A percentile compares a stretch with the other conserved stretches of the same genome.
These are phyloP conservation scores for Erodium moschatum DNA, from an alignment of 441 rosid genomes.

Conservation along the genomic window DNA sequence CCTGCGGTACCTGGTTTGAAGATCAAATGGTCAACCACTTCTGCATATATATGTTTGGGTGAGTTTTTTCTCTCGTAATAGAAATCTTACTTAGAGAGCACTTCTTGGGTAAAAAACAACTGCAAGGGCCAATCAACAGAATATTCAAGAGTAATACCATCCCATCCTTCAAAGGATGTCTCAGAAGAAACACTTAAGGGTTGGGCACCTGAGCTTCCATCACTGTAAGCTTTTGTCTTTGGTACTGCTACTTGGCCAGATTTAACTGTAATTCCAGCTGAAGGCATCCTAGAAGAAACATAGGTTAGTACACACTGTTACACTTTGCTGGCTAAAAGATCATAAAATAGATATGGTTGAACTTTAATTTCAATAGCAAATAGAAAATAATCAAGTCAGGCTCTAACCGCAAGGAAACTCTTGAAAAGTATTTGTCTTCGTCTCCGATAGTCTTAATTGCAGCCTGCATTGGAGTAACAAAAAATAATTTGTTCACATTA, in stretches of 20 bases:
- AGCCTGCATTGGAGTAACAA: slow-evolving; percentile 51
- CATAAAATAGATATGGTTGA: slow-evolving; percentile 18
- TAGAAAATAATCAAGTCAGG: slow-evolving; percentile 13
- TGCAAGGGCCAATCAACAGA: slow-evolving; percentile 94
- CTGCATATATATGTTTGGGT: slow-evolving; percentile 12
- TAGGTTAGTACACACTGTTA: not conserved
- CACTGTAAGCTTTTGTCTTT: not conserved
- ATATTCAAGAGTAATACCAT: slow-evolving; percentile 85
- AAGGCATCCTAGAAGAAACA: slow-evolving; percentile 60
- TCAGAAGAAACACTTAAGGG: slow-evolving; percentile 46
- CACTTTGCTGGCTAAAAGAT: not conserved
- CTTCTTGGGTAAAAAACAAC: slow-evolving; percentile 88
- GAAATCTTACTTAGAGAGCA: slow-evolving; percentile 73
- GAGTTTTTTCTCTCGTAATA: slow-evolving; percentile 6
- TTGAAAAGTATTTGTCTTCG: slow-evolving; percentile 79
- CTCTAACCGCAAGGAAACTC: slow-evolving; percentile 75
- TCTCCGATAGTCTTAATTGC: slow-evolving; percentile 84
- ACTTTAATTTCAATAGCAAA: slow-evolving; percentile 9
- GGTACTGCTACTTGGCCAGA: slow-evolving; percentile 41
- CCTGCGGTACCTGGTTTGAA: slow-evolving; percentile 54
- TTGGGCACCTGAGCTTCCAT: slow-evolving; percentile 15
- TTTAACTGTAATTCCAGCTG: slow-evolving; percentile 69
- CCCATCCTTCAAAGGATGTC: slow-evolving; percentile 78
- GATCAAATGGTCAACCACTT: slow-evolving; percentile 11
- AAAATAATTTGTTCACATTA: slow-evolving; percentile 14